Evolutionary conservation across 2,329 filamentous ascomycete species (phyloP).

Genomic region (Fusarium verrucosum): DNA sequence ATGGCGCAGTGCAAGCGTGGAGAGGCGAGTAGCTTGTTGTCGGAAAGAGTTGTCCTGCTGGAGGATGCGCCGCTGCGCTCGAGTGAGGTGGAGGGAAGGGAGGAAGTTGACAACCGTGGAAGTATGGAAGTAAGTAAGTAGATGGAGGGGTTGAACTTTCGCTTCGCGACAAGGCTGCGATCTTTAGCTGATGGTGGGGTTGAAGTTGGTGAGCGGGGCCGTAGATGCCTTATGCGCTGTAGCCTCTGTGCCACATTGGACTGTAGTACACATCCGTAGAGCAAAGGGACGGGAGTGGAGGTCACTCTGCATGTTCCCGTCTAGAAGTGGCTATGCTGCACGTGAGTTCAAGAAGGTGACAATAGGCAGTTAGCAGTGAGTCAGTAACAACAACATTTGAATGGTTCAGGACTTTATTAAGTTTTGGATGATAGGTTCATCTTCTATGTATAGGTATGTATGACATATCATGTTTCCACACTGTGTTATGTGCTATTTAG

Average conservation of each 20-base stretch:
- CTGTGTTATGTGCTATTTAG: background rate
- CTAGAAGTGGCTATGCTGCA: background rate
- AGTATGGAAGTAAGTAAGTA: no score
- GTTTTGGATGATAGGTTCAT: background rate
- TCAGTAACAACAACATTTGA: no score
- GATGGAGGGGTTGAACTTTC: constrained; percentile 45
- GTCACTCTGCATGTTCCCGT: background rate
- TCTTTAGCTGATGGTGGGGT: constrained; percentile 42
- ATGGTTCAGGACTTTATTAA: background rate
- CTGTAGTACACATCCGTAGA: no score
- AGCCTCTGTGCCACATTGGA: background rate
- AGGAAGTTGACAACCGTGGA: constrained; percentile 1
- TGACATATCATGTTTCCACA: background rate
- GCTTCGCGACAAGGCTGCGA: constrained; percentile 43
- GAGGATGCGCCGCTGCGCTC: constrained; percentile 9
- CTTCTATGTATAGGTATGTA: no score
- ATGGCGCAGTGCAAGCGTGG: background rate
- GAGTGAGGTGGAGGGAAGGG: constrained; percentile 8
- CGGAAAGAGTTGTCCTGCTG: background rate
- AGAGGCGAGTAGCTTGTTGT: background rate
- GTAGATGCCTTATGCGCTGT: constrained; percentile 7
- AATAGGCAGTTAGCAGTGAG: background rate
- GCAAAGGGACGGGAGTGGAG: background rate
- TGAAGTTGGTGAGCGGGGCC: constrained; percentile 28
- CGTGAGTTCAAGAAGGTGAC: background rate